Percentiles rank a stretch among this genome's conserved stretches.
phyloP scores from a whole-genome alignment of 2,329 filamentous ascomycete genomes.

The Alternaria novae-zelandiae region DNA sequence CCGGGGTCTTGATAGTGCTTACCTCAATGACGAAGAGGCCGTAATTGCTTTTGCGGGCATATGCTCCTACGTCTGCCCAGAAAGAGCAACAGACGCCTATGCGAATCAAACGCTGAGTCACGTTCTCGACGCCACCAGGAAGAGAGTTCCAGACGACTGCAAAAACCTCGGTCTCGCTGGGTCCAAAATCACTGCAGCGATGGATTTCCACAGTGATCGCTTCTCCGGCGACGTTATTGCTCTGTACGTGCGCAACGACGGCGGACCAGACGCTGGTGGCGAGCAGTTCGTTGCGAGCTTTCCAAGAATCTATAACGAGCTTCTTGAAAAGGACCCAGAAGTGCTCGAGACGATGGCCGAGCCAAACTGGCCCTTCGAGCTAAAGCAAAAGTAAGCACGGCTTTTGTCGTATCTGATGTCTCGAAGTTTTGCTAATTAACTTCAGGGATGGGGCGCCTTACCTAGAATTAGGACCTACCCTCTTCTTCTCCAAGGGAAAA shows the following conservation, averaged over 20 bases:
- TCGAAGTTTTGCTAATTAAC: background rate
- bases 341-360: slow-evolving; percentile 45
- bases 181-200: slow-evolving; percentile 45
- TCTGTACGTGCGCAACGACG: slow-evolving; percentile 44
- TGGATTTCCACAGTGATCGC: slow-evolving; percentile 48
- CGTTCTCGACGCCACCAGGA: slow-evolving; percentile 46
- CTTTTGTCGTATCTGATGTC: background rate
- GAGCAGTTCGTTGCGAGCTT: slow-evolving; percentile 44
- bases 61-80: slow-evolving; percentile 37
- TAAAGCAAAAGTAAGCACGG: slow-evolving; percentile 44
- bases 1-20: slow-evolving; percentile 40
- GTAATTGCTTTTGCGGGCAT: slow-evolving; percentile 45
- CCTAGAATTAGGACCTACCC: slow-evolving; percentile 42
- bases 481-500: slow-evolving; percentile 45
- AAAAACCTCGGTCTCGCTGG: slow-evolving; percentile 45
- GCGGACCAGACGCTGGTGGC: slow-evolving; percentile 37
- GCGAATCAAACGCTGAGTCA: slow-evolving; percentile 48
- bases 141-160: slow-evolving; percentile 40
- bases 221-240: slow-evolving; percentile 48
- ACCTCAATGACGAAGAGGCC: slow-evolving; percentile 47
- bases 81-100: slow-evolving; percentile 46
- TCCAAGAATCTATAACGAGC: slow-evolving; percentile 46
- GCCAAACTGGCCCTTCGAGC: slow-evolving; percentile 46
- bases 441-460: slow-evolving; percentile 36
- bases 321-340: slow-evolving; percentile 39